Conservation (phyloP, 176 grass and related monocot genomes). For the Urochloa ruziziensis region DNA sequence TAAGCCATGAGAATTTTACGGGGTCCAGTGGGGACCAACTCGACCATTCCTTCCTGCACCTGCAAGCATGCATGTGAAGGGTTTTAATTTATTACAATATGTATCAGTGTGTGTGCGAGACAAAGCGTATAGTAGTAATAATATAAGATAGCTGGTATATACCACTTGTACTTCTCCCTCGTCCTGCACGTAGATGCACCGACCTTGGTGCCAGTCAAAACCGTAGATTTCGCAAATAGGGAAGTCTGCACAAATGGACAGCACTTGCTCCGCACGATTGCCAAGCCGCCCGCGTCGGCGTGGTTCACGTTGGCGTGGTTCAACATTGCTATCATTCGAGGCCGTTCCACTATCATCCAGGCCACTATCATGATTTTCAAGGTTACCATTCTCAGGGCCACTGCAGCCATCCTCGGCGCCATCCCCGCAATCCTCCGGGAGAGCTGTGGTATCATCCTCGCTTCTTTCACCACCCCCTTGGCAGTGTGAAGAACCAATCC, state of each 20-base stretch:
- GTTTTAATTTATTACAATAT: slow-evolving; percentile 23
- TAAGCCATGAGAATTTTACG: background rate
- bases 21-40: slow-evolving; percentile 11
- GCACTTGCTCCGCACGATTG: background rate
- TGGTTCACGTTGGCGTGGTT: background rate
- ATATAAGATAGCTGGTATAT: background rate
- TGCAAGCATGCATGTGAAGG: slow-evolving; percentile 1
- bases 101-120: background rate
- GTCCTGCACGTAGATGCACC: background rate
- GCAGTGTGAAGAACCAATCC: background rate
- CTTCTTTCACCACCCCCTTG: background rate
- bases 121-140: background rate
- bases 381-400: background rate
- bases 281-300: background rate
- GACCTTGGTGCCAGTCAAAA: background rate
- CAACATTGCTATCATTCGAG: background rate
- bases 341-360: background rate
- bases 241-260: slow-evolving; percentile 11
- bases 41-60: slow-evolving; percentile 13
- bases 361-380: too few species aligned
- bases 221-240: background rate
- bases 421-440: background rate
- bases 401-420: background rate
- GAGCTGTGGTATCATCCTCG: background rate
- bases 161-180: slow-evolving; percentile 6